Conservation (phyloP, 129 eudicot species). For the Oenanthe sinensis region DNA sequence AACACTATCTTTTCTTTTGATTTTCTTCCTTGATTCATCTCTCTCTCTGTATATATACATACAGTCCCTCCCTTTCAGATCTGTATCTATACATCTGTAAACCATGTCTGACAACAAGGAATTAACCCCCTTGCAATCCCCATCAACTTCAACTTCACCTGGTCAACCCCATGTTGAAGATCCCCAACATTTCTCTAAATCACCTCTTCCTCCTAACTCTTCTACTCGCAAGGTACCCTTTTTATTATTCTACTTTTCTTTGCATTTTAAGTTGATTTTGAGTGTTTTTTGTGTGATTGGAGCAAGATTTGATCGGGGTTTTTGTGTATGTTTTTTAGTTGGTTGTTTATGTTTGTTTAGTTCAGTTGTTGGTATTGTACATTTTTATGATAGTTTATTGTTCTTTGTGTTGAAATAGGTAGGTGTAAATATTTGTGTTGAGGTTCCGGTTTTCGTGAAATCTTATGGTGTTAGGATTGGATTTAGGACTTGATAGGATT, state of each 20-base stretch:
- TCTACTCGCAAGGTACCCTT: conserved; percentile 84
- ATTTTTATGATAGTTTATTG: not conserved
- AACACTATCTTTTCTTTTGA: not conserved
- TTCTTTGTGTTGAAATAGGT: not conserved
- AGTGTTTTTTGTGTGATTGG: not conserved
- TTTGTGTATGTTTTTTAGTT: not conserved
- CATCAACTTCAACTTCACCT: not conserved
- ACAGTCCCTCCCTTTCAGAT: not conserved
- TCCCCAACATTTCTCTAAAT: conserved; percentile 60
- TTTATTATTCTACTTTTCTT: no score
- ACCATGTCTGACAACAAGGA: not conserved
- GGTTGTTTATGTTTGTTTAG: not conserved
- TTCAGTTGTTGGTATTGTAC: not conserved
- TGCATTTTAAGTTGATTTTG: not conserved
- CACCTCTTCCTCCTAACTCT: conserved; percentile 76
- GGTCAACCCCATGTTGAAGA: conserved; percentile 25
- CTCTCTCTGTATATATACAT: no score
- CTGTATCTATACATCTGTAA: not conserved
- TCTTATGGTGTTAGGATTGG: not conserved
- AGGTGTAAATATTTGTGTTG: not conserved
- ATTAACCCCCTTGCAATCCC: not conserved
- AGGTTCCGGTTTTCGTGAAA: not conserved
- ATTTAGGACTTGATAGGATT: not conserved
- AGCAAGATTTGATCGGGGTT: not conserved
- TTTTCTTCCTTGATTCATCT: not conserved